Conservation (phyloP, 2,329 filamentous ascomycete genomes). For the Beauveria varroae region DNA sequence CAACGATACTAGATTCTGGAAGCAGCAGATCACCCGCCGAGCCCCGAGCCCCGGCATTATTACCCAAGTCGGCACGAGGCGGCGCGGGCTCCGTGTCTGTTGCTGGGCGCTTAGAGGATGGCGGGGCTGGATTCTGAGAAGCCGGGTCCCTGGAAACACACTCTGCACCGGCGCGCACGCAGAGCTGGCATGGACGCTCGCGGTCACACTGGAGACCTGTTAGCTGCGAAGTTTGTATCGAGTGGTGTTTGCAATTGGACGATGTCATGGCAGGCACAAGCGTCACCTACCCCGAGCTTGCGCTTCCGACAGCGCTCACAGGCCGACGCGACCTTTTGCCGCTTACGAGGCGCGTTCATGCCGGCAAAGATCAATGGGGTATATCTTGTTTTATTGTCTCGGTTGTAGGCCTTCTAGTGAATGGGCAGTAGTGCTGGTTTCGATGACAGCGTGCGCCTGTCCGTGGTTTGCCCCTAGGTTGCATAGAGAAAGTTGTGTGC, state of each 20-base stretch:
- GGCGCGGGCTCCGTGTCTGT: background rate
- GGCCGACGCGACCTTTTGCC: conserved; percentile 11
- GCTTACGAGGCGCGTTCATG: conserved; percentile 8
- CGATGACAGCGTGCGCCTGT: background rate
- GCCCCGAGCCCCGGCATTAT: background rate
- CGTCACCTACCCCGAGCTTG: conserved; percentile 6
- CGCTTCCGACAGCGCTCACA: conserved; percentile 9
- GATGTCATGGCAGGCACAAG: no score
- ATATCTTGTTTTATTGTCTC: background rate
- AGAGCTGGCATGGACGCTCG: conserved; percentile 10
- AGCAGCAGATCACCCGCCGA: background rate
- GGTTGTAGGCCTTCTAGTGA: background rate
- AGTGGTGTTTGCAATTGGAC: background rate
- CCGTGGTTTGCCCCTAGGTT: background rate
- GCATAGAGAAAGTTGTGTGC: background rate
- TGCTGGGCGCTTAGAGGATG: background rate
- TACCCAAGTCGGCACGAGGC: background rate
- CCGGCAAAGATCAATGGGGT: background rate
- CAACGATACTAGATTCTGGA: conserved; percentile 10
- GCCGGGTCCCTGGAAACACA: conserved; percentile 2
- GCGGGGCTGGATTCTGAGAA: background rate
- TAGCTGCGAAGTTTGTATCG: background rate
- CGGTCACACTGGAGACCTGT: conserved; percentile 3
- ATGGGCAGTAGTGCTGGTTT: background rate
- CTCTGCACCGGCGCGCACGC: conserved; percentile 8